A percentile compares a stretch with the other conserved stretches of the same genome.
Evolutionary conservation across 75 land plant species (phyloP).

Genomic region (Cunninghamia lanceolata): DNA sequence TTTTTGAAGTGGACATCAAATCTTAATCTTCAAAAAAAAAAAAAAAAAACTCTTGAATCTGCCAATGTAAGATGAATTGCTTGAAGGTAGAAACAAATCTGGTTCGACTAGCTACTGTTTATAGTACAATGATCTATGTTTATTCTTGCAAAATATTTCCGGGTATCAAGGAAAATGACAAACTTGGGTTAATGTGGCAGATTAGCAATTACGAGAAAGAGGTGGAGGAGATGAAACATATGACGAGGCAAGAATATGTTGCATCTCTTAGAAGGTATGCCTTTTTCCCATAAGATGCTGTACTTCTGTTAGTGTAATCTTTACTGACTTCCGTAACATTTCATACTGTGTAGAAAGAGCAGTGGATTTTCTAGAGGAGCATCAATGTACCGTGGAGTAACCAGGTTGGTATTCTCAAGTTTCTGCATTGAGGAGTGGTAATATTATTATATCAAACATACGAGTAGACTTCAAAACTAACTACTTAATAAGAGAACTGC

Average conservation of each 20-base stretch:
- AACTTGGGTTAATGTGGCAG: conserved; percentile 7
- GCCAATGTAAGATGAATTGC: not conserved
- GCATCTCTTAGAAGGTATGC: conserved; percentile 74
- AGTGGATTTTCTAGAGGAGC: conserved; percentile 95
- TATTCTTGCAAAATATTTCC: not conserved
- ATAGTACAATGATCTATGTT: not conserved
- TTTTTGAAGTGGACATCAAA: not conserved
- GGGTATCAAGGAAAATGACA: not conserved
- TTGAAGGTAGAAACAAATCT: not conserved
- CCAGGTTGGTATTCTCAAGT: conserved; percentile 43
- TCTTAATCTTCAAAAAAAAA: not conserved
- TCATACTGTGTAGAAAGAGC: conserved; percentile 57
- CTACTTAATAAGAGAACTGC: not conserved
- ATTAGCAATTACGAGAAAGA: conserved; percentile 53
- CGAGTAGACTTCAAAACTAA: not conserved
- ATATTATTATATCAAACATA: not conserved
- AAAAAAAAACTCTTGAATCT: not conserved
- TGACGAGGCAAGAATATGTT: conserved; percentile 77
- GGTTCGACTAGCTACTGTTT: too few species aligned
- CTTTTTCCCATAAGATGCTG: not conserved
- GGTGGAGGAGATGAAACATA: conserved; percentile 85
- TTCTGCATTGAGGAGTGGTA: not conserved
- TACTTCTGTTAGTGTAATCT: not conserved
- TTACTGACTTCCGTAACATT: not conserved
- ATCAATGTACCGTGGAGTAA: conserved; percentile 85